Evolutionary conservation across 1,284 basidiomycete species (phyloP).

Genomic region (Irpex lacteus): DNA sequence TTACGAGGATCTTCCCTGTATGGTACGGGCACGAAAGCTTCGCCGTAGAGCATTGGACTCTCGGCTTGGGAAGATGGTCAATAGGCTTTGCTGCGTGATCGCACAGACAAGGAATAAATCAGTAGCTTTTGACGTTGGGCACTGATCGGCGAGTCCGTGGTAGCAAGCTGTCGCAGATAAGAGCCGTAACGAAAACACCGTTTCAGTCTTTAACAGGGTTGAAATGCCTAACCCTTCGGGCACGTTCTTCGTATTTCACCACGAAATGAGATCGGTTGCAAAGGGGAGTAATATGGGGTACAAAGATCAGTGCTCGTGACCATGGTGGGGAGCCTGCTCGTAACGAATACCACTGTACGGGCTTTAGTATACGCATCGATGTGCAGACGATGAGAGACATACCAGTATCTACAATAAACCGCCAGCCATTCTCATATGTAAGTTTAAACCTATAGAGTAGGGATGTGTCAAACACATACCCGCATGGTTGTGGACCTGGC

Average conservation of each 20-base stretch:
- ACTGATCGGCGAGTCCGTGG: not conserved
- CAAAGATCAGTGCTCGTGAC: slow-evolving; percentile 36
- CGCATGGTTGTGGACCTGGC: slow-evolving; percentile 72
- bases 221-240: not conserved
- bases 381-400: not conserved
- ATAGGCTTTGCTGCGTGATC: no score
- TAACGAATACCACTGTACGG: slow-evolving; percentile 76
- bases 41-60: not conserved
- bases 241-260: not conserved
- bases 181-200: not conserved
- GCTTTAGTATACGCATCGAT: not conserved
- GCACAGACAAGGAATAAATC: no score
- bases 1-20: not conserved
- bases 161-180: not conserved
- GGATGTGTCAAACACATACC: slow-evolving; percentile 46
- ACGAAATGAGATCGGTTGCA: not conserved
- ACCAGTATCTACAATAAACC: slow-evolving; percentile 10
- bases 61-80: no score
- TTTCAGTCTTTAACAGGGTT: not conserved
- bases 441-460: not conserved
- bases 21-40: not conserved
- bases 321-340: slow-evolving; percentile 58
- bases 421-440: not conserved
- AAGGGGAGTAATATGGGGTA: not conserved
- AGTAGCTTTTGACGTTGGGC: no score